Percentiles rank a stretch among this genome's conserved stretches.
Evolutionary conservation across 495 filamentous ascomycete genomes (phyloP).

Genomic region (Neurospora sp.): DNA sequence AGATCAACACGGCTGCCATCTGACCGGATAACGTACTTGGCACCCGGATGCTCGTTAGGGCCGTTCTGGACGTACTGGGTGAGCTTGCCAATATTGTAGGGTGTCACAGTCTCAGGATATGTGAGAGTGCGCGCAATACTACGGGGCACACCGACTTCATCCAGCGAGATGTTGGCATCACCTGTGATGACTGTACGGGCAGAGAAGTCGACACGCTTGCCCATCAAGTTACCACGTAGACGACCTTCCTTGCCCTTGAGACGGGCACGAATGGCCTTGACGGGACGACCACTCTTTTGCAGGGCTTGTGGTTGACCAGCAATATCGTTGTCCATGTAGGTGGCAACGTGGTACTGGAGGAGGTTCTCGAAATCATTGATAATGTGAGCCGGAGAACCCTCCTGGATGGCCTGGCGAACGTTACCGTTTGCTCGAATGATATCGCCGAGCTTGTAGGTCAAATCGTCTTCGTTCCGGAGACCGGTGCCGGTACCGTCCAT

Average conservation of each 20-base stretch:
- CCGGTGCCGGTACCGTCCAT: constrained; percentile 83
- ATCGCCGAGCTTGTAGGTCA: constrained; percentile 97
- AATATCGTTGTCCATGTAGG: constrained; percentile 99
- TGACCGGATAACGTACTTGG: constrained; percentile 86
- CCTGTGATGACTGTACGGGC: constrained; percentile 99
- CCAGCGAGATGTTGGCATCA: constrained; percentile 89
- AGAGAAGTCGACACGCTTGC: constrained; percentile 98
- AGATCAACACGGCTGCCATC: constrained; percentile 91
- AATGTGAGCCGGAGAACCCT: constrained; percentile 84
- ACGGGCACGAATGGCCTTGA: constrained; percentile 92
- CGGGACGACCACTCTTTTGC: constrained; percentile 90
- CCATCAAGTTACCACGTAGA: constrained; percentile 96
- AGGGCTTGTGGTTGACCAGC: constrained; percentile 90
- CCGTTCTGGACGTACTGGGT: constrained; percentile 84
- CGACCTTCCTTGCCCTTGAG: constrained; percentile 98
- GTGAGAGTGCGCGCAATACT: constrained; percentile 84
- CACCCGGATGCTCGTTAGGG: constrained; percentile 88
- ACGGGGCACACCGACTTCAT: constrained; percentile 90
- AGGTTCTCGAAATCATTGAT: constrained; percentile 80
- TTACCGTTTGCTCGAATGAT: constrained; percentile 97
- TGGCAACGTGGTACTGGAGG: constrained; percentile 96
- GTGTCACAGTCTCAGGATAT: constrained; percentile 94
- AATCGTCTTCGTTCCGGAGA: constrained; percentile 88
- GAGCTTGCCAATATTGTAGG: constrained; percentile 91
- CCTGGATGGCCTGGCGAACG: constrained; percentile 73